These are phyloP conservation scores for Trichoderma atroviride DNA, from an alignment of 2,329 filamentous ascomycete species.

Conservation along the genomic window DNA sequence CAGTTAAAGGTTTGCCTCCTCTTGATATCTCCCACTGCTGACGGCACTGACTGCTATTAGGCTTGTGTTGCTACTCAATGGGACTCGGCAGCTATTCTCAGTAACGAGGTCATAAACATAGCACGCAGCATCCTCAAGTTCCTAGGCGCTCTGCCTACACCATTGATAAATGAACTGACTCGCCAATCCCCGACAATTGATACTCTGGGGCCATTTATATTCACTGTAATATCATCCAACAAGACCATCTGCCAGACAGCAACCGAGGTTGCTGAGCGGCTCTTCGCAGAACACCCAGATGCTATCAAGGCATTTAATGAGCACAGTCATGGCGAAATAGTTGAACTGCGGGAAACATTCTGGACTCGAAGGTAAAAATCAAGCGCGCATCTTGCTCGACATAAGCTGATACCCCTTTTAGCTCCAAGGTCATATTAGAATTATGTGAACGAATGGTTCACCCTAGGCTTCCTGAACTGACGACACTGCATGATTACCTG, in stretches of 20 bases:
- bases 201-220: conserved; percentile 55
- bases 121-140: conserved; percentile 56
- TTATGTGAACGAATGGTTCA: conserved; percentile 55
- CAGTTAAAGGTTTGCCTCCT: conserved; percentile 56
- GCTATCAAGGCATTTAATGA: conserved; percentile 35
- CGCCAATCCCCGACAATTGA: conserved; percentile 32
- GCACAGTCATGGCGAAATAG: conserved; percentile 33
- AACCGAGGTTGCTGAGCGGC: conserved; percentile 49
- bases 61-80: conserved; percentile 1
- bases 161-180: conserved; percentile 39
- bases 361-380: conserved; percentile 57
- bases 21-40: not conserved
- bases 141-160: conserved; percentile 52
- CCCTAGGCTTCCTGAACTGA: conserved; percentile 48
- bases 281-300: conserved; percentile 46
- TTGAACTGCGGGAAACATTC: conserved; percentile 45
- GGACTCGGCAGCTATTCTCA: conserved; percentile 15
- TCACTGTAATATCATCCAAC: conserved; percentile 57
- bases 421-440: conserved; percentile 46
- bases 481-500: conserved; percentile 58
- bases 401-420: conserved; percentile 26
- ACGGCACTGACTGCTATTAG: conserved; percentile 27
- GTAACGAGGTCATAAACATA: conserved; percentile 31
- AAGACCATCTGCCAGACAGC: conserved; percentile 53
- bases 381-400: not conserved